Conservation (phyloP, 73 alveolate species). For the Stentor roeselii region DNA sequence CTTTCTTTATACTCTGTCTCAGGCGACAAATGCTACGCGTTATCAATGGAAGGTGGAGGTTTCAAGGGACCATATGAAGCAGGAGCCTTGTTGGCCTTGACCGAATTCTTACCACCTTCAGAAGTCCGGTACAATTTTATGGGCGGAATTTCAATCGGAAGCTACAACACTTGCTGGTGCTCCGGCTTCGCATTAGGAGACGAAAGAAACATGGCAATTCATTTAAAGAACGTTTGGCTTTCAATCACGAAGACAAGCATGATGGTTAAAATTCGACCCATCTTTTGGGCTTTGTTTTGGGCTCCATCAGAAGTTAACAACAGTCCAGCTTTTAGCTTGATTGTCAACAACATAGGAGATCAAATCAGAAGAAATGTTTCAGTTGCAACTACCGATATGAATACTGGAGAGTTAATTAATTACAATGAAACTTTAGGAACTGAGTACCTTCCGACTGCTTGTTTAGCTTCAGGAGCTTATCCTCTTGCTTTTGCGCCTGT, state of each 20-base stretch:
- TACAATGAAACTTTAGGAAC: neutral
- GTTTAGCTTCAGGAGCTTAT: neutral
- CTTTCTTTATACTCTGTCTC: too few relatives aligned
- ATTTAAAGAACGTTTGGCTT: neutral
- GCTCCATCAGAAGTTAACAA: neutral
- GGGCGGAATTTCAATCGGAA: constrained; percentile 62
- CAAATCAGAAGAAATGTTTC: neutral
- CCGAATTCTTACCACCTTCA: constrained; percentile 33
- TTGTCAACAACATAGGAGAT: neutral
- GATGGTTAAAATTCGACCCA: neutral
- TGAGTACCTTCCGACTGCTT: neutral
- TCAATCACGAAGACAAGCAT: neutral
- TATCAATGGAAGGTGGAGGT: constrained; percentile 61
- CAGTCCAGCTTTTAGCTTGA: neutral
- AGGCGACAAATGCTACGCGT: constrained; percentile 48
- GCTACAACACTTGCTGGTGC: constrained; percentile 36
- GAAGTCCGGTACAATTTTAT: constrained; percentile 52
- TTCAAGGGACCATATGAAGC: constrained; percentile 63
- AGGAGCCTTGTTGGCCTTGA: constrained; percentile 41
- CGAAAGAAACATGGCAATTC: neutral
- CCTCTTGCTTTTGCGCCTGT: neutral
- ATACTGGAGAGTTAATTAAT: neutral
- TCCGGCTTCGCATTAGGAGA: neutral
- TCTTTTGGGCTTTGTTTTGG: neutral
- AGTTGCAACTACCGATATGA: neutral